Evolutionary conservation across 2,329 filamentous ascomycete genomes (phyloP).

Genomic region (Alternaria dauci): DNA sequence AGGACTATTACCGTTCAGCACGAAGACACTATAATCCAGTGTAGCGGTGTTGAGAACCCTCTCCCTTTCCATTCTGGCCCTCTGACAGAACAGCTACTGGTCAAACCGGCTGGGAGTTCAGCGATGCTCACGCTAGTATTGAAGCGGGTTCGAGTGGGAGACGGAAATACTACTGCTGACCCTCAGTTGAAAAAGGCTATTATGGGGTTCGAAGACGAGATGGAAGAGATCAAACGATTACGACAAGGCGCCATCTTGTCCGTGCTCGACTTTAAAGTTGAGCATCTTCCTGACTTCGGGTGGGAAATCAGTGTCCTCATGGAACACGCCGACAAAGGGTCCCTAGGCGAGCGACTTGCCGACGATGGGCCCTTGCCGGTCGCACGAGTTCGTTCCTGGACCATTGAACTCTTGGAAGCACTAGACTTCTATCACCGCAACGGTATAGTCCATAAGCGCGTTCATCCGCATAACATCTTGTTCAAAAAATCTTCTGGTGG

Average conservation of each 20-base stretch:
- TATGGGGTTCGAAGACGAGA: slow-evolving; percentile 75
- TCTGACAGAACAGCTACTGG: slow-evolving; percentile 74
- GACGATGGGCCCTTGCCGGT: slow-evolving; percentile 77
- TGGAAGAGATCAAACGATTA: slow-evolving; percentile 78
- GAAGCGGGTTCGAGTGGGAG: slow-evolving; percentile 54
- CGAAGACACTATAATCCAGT: slow-evolving; percentile 67
- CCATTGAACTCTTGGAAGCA: slow-evolving; percentile 88
- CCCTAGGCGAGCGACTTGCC: slow-evolving; percentile 81
- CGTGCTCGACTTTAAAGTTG: slow-evolving; percentile 83
- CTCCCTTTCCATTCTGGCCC: slow-evolving; percentile 71
- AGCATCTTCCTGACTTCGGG: slow-evolving; percentile 55
- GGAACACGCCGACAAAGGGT: slow-evolving; percentile 81
- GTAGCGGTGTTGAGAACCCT: slow-evolving; percentile 74
- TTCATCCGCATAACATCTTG: slow-evolving; percentile 82
- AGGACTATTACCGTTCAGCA: slow-evolving; percentile 71
- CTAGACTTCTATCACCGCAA: slow-evolving; percentile 86
- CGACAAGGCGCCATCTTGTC: slow-evolving; percentile 80
- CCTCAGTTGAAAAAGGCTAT: slow-evolving; percentile 78
- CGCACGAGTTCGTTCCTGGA: slow-evolving; percentile 84
- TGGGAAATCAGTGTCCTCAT: slow-evolving; percentile 81
- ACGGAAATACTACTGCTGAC: slow-evolving; percentile 67
- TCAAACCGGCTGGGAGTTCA: slow-evolving; percentile 69
- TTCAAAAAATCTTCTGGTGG: slow-evolving; percentile 74
- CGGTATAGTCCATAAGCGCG: slow-evolving; percentile 82
- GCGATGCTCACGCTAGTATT: slow-evolving; percentile 68